Evolutionary conservation across 1,284 basidiomycete genomes (phyloP).

Genomic region (Cutaneotrichosporon sp.): DNA sequence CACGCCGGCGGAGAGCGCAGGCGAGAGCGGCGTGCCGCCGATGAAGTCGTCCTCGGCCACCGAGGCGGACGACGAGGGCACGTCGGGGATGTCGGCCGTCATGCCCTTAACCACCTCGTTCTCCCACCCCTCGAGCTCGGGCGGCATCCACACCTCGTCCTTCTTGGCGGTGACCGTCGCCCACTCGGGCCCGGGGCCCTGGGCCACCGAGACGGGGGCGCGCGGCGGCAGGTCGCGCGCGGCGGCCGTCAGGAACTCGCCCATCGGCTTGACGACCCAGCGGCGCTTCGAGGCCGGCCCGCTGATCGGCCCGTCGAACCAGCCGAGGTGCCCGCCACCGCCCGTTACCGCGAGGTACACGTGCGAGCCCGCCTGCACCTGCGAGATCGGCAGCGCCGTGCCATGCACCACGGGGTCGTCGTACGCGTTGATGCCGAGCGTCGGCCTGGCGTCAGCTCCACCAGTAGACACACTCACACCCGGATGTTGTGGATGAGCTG

Average conservation of each 20-base stretch:
- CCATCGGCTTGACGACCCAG: slow-evolving; percentile 49
- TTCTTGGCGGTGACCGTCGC: not conserved
- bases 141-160: slow-evolving; percentile 3
- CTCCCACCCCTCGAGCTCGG: slow-evolving; percentile 6
- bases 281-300: slow-evolving; percentile 32
- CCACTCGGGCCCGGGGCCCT: slow-evolving; percentile 3
- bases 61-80: not conserved
- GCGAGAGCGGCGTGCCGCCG: not conserved
- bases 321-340: slow-evolving; percentile 92
- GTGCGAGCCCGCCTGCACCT: slow-evolving; percentile 63
- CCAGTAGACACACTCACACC: slow-evolving; percentile 33
- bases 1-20: slow-evolving; percentile 4
- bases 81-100: not conserved
- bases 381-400: slow-evolving; percentile 57
- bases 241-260: slow-evolving; percentile 45
- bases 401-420: slow-evolving; percentile 86
- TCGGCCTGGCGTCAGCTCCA: slow-evolving; percentile 34
- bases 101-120: slow-evolving; percentile 4
- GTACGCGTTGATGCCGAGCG: slow-evolving; percentile 80
- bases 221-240: slow-evolving; percentile 19
- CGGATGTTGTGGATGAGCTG: slow-evolving; percentile 45
- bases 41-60: too few species aligned
- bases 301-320: slow-evolving; percentile 67
- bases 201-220: not conserved
- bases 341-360: slow-evolving; percentile 73